Base-by-base conservation (phyloP, 441 rosid species). In the Hura crepitans region DNA sequence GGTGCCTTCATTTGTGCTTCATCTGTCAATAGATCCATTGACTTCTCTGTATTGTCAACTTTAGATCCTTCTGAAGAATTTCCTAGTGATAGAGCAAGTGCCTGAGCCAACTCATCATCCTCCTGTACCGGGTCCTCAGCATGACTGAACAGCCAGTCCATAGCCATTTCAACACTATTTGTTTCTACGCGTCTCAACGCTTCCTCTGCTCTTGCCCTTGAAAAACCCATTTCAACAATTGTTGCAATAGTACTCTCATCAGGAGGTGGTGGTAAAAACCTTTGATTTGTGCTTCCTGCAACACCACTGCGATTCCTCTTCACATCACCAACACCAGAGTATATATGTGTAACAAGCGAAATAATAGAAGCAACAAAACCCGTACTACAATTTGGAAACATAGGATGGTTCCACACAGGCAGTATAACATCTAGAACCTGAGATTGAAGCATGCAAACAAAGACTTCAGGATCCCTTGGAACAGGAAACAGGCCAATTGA, bases 91-190 rank as follows among this genome's bases (percentile, higher is more conserved):
- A 96, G 76, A 62, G 99, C 98, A 80, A 96, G 93, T 53, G 99
- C 99, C 55, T 86, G 92, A 69, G 99, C 99, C 72, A 96, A 84
- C 78, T 96, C 98, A 82, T 96, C 98, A 84, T 96, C 97, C 81
- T 96, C 98, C 81, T 91, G 98, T 79, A 89, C 95, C 78, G 87
- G 92, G 79, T 96, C 97, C 68, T 96, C 98, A 62, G 88, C 81
- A 80, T 96, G 95, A 80, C 79, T 85, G 79, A 88, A 80, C 71
- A 96, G 75, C 98, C 97, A 96, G 76, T 96, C 99, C 96, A 88
- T 96, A 28, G 99, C 99, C 94, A 96, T 79, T 74, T 93, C 99
- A 62, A 96, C 98, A 85, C 96, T 96, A 74, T 96, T 96, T 49
- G 99, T 81, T 83, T 89, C 98, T 73, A 91, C 96, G 68, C 94